Percentiles rank a stretch among this genome's conserved stretches.
Conservation (phyloP, 352 stramenopile genomes). For the Globisporangium cederbergense region DNA sequence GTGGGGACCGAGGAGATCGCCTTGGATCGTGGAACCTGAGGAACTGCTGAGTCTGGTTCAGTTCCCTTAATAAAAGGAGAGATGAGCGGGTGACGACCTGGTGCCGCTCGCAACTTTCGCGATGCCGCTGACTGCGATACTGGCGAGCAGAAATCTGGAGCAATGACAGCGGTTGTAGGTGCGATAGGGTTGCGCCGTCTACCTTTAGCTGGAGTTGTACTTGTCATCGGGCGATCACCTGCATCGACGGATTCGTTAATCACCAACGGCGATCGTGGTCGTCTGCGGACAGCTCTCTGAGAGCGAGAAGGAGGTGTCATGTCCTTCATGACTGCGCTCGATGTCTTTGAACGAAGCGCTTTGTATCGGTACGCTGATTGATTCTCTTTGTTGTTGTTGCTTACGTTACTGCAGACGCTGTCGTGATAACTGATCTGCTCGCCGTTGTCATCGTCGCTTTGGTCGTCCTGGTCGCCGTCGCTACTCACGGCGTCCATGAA, state of each 20-base stretch:
- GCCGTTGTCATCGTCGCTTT: slow-evolving; percentile 2
- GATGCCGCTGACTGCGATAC: not conserved
- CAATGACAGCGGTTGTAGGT: not conserved
- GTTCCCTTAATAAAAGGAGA: slow-evolving; percentile 14
- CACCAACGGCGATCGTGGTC: not conserved
- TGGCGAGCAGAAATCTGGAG: slow-evolving; percentile 7
- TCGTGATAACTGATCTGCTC: not conserved
- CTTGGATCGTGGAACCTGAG: slow-evolving; percentile 1
- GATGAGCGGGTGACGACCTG: slow-evolving; percentile 12
- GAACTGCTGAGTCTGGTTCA: slow-evolving; percentile 1
- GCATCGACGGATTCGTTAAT: not conserved
- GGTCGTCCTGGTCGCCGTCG: slow-evolving; percentile 19
- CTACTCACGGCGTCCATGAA: slow-evolving; percentile 24
- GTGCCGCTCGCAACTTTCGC: slow-evolving; percentile 2
- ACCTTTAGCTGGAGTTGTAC: not conserved
- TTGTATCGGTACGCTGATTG: slow-evolving; percentile 24
- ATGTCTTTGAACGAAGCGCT: slow-evolving; percentile 23
- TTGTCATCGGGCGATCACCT: not conserved
- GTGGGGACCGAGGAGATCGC: slow-evolving; percentile 14
- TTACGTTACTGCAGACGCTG: slow-evolving; percentile 5
- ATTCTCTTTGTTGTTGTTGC: slow-evolving; percentile 10
- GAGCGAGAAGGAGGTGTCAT: slow-evolving; percentile 18
- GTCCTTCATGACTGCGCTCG: slow-evolving; percentile 23
- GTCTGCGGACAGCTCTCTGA: not conserved
- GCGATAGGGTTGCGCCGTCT: not conserved